phyloP scores from a whole-genome alignment of 2,329 filamentous ascomycete species.

The Diaporthe batatas region DNA sequence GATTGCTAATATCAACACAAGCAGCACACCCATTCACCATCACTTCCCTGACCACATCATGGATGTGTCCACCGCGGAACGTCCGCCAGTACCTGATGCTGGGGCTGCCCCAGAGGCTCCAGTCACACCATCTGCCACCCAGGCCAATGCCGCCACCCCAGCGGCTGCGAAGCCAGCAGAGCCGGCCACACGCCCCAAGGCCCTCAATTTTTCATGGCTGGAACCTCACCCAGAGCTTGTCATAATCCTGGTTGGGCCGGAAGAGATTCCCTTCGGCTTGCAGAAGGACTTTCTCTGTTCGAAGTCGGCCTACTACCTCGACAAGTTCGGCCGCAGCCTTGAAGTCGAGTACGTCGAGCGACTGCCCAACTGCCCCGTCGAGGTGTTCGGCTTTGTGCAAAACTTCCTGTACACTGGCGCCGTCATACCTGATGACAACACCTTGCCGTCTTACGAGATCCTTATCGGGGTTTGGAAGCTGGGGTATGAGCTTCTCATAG shows the following conservation, averaged over 20 bases:
- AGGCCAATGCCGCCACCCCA: not conserved
- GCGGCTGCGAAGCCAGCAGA: not conserved
- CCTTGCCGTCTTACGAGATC: conserved; percentile 65
- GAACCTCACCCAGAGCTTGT: conserved; percentile 69
- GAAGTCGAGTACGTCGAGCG: conserved; percentile 64
- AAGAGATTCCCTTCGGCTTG: conserved; percentile 68
- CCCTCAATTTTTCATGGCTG: conserved; percentile 39
- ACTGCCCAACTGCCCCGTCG: conserved; percentile 61
- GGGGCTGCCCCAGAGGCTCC: not conserved
- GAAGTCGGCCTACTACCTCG: conserved; percentile 63
- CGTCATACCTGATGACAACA: conserved; percentile 58
- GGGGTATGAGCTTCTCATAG: conserved; percentile 64
- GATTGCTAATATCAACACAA: conserved; percentile 15
- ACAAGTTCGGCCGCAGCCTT: conserved; percentile 56
- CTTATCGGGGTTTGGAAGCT: conserved; percentile 70
- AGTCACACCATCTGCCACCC: not conserved
- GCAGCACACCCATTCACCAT: not conserved
- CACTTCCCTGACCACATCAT: not conserved
- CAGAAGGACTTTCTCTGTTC: conserved; percentile 71
- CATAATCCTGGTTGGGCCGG: conserved; percentile 65
- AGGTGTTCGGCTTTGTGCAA: conserved; percentile 69
- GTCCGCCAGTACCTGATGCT: not conserved
- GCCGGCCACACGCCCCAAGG: not conserved
- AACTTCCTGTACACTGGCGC: conserved; percentile 66
- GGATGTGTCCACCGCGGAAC: not conserved